A percentile compares a stretch with the other conserved stretches of the same genome.
phyloP scores from a whole-genome alignment of 1,139 yeast genomes.

The Diutina catenulata region DNA sequence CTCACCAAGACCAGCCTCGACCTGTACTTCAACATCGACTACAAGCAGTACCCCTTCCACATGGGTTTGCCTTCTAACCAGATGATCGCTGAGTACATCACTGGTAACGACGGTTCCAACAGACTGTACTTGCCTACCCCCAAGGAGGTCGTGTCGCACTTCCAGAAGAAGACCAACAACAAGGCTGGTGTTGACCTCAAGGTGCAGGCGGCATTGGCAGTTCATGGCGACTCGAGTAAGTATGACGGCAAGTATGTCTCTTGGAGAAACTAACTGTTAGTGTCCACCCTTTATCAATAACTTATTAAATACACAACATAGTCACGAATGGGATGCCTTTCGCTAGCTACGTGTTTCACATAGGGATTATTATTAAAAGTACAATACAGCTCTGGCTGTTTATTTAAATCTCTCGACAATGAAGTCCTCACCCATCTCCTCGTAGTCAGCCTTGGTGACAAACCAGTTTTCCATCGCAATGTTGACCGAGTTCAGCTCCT shows the following conservation, averaged over 20 bases:
- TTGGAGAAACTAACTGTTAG: slow-evolving; percentile 27
- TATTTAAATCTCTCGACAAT: slow-evolving; percentile 44
- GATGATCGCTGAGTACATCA: slow-evolving; percentile 46
- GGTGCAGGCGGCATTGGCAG: slow-evolving; percentile 40
- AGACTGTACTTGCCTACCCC: slow-evolving; percentile 59
- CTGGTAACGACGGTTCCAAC: slow-evolving; percentile 52
- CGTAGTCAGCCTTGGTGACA: slow-evolving; percentile 44
- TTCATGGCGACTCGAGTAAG: slow-evolving; percentile 50
- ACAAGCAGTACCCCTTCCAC: slow-evolving; percentile 55
- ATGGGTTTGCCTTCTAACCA: slow-evolving; percentile 71
- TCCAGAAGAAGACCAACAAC: slow-evolving; percentile 33
- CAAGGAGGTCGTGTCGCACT: slow-evolving; percentile 51
- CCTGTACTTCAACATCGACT: slow-evolving; percentile 39
- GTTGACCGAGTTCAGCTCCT: slow-evolving; percentile 19
- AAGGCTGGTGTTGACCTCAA: slow-evolving; percentile 57
- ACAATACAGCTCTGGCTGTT: background rate
- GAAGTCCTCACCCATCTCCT: slow-evolving; percentile 48
- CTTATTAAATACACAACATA: background rate
- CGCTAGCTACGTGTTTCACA: background rate
- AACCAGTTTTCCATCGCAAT: slow-evolving; percentile 43
- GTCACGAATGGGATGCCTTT: background rate
- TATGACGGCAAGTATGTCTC: slow-evolving; percentile 48
- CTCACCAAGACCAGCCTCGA: slow-evolving; percentile 30
- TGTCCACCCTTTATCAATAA: no score
- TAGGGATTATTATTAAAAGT: background rate